phyloP scores from a whole-genome alignment of 202 grass and related monocot species.

The Bolboschoenoplectus hybrid region DNA sequence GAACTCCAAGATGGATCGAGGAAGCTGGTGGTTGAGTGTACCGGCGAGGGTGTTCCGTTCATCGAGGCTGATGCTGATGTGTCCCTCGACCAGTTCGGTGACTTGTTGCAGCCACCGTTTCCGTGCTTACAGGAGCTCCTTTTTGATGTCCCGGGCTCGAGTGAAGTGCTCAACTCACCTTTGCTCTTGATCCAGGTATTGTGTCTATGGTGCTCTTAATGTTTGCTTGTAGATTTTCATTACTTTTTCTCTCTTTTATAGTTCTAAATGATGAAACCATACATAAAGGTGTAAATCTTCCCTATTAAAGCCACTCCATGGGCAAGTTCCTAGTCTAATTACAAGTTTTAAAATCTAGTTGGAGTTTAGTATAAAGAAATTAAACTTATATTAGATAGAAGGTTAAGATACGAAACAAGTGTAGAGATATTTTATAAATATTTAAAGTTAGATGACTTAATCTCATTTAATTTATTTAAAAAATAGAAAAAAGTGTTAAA shows the following conservation, averaged over 20 bases:
- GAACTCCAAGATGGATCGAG: conserved; percentile 45
- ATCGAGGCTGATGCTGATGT: conserved; percentile 76
- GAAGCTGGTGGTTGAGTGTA: conserved; percentile 89
- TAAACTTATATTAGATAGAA: background rate
- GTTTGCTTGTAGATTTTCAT: background rate
- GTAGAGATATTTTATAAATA: too few species aligned
- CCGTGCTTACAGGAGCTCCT: conserved; percentile 75
- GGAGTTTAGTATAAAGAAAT: background rate
- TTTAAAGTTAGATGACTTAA: too few species aligned
- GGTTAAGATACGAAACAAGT: too few species aligned
- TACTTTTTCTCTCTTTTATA: too few species aligned
- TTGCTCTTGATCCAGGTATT: conserved; percentile 71
- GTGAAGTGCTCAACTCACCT: conserved; percentile 52
- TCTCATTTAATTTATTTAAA: too few species aligned
- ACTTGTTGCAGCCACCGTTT: conserved; percentile 73
- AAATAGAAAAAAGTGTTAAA: too few species aligned
- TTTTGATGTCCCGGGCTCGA: conserved; percentile 77
- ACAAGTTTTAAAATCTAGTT: background rate
- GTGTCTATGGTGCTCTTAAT: background rate
- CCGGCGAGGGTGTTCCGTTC: conserved; percentile 81
- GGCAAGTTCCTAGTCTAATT: background rate
- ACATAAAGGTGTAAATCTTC: background rate
- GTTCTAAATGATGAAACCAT: background rate
- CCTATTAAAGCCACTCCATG: background rate
- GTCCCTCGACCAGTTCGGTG: conserved; percentile 67